phyloP scores from a whole-genome alignment of 192 early-diverging fungal species.

The Geranomyces michiganensis region DNA sequence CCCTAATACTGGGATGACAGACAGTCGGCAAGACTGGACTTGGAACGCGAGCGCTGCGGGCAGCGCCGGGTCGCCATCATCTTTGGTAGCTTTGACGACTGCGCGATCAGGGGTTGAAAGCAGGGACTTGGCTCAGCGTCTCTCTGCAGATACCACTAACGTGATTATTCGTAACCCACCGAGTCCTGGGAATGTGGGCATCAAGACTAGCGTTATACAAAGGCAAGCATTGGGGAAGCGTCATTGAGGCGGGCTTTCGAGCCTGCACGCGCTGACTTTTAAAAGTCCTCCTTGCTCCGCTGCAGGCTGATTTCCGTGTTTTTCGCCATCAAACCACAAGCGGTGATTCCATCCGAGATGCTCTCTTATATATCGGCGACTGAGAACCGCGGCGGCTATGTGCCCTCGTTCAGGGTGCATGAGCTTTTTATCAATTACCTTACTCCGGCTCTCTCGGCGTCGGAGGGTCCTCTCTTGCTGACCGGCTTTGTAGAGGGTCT shows the following conservation, averaged over 20 bases:
- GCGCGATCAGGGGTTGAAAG: not conserved
- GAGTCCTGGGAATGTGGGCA: not conserved
- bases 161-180: not conserved
- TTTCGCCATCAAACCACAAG: conserved; percentile 1
- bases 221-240: not conserved
- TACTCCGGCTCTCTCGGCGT: not conserved
- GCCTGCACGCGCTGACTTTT: no score
- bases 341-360: not conserved
- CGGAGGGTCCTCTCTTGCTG: not conserved
- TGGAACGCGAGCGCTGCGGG: not conserved
- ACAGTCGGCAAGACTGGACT: not conserved
- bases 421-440: not conserved
- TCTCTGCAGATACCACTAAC: not conserved
- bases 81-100: not conserved
- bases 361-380: not conserved
- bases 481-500: not conserved
- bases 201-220: conserved; percentile 4
- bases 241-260: no score
- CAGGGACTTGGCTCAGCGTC: not conserved
- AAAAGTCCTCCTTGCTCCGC: not conserved
- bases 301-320: not conserved
- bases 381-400: not conserved
- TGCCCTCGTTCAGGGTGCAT: not conserved
- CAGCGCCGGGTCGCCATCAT: not conserved
- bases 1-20: not conserved